Evolutionary conservation across 441 rosid species (phyloP).

Genomic region (Manihot esculenta): DNA sequence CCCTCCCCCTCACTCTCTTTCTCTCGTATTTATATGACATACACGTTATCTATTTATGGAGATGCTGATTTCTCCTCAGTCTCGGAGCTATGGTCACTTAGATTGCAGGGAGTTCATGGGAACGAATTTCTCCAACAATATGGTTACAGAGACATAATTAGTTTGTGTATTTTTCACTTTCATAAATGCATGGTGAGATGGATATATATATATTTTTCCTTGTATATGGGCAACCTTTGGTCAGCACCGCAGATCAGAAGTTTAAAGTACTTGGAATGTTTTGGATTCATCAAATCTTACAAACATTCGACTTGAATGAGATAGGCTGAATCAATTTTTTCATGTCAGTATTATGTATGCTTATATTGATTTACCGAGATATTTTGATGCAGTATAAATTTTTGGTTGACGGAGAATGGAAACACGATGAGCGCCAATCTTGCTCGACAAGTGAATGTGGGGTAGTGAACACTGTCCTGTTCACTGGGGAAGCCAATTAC

Average conservation of each 20-base stretch:
- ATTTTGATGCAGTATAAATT: constrained; percentile 62
- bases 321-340: not conserved
- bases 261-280: not conserved
- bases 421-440: constrained; percentile 65
- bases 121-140: not conserved
- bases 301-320: not conserved
- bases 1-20: no score
- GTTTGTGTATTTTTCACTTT: not conserved
- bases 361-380: not conserved
- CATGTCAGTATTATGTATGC: not conserved
- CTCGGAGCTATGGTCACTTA: not conserved
- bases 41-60: not conserved
- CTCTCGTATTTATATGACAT: not conserved
- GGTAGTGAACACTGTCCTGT: constrained; percentile 56
- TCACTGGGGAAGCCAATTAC: constrained; percentile 48
- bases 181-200: not conserved
- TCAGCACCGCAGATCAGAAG: not conserved
- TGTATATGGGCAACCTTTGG: not conserved
- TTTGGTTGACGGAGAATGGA: constrained; percentile 72
- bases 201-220: not conserved
- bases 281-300: not conserved
- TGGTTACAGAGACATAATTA: not conserved
- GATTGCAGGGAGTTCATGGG: not conserved
- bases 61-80: not conserved
- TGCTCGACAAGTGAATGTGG: constrained; percentile 57